Evolutionary conservation across 305 asterid genomes (phyloP).

Genomic region (Fraxinus greggii): DNA sequence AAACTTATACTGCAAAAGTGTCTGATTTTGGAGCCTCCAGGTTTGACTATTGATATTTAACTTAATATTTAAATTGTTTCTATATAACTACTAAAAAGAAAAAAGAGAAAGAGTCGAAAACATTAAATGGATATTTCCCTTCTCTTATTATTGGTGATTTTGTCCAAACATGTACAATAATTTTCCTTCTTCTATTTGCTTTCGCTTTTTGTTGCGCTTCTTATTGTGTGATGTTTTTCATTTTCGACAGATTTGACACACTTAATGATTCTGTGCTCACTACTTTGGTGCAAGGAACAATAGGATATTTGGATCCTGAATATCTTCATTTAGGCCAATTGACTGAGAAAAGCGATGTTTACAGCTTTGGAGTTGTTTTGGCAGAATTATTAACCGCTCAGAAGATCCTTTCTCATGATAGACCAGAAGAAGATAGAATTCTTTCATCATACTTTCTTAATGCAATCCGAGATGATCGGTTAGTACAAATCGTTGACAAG

Average conservation of each 20-base stretch:
- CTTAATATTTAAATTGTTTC: not conserved
- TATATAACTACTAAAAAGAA: too few relatives aligned
- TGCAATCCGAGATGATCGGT: not conserved
- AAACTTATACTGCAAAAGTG: conserved; percentile 13
- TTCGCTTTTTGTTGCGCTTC: not conserved
- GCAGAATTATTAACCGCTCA: conserved; percentile 15
- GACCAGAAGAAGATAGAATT: not conserved
- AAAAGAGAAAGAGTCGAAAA: not conserved
- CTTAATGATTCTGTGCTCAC: not conserved
- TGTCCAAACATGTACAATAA: not conserved
- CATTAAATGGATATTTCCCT: not conserved
- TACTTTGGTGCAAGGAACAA: not conserved
- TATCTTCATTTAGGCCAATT: conserved; percentile 16
- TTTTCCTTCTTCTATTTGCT: not conserved
- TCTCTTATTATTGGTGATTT: not conserved
- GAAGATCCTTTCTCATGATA: not conserved
- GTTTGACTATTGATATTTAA: not conserved
- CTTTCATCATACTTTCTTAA: not conserved
- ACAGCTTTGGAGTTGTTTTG: conserved; percentile 22
- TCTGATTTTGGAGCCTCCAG: conserved; percentile 23
- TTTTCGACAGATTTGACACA: not conserved
- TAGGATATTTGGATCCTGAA: conserved; percentile 24
- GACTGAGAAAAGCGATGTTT: conserved; percentile 23
- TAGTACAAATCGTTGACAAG: not conserved
- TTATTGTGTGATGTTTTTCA: not conserved